Evolutionary conservation across 192 early-diverging fungal species (phyloP), one percentile per base, ranked within the genome.

Genomic region (Backusella sp.): DNA sequence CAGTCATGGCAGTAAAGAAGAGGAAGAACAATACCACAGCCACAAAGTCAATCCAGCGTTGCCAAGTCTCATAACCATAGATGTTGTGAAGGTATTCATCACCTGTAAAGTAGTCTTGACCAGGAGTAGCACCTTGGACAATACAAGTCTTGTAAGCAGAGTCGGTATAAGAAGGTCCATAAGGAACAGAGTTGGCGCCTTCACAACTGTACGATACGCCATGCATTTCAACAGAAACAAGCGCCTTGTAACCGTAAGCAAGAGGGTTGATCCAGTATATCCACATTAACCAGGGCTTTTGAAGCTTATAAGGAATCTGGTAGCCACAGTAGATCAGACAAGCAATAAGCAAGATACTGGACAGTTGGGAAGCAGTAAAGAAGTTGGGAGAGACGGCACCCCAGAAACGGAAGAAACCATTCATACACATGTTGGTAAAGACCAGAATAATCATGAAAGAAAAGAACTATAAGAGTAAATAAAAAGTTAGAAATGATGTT

Each of bases 221-320:
- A 1, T 73, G 70, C 83, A 92, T 88, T 78, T 92, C 90, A 73
- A 90, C 89, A 46, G 86, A 82, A 65, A 92, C 80, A 4, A 92
- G 70, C 4, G 90, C 82, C 39, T 88, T 87, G 73, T 89, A 86
- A 3, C 79, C 87, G 71, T 91, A 91, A 0, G 86, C 79, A 41
- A 91, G 75, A 2, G 91, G 90, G 72, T 91, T 90, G 53, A 91
- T 87, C 86, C 86, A 92, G 70, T 80, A 89, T 39, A 91, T 84
- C 88, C 88, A 89, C 41, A 76, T 79, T 36, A 91, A 82, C 90
- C 88, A 89, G 15, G 88, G 85, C 17, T 87, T 83, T n/a, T n/a
- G n/a, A n/a, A n/a, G n/a, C n/a, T 80, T 74, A 32, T 84, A 84
- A 0, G 89, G 89, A 74, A 92, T 88, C 90, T 88, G 81, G 69